These are phyloP conservation scores for Starmera amethionina DNA, from an alignment of 805 yeast genomes.

Conservation along the genomic window DNA sequence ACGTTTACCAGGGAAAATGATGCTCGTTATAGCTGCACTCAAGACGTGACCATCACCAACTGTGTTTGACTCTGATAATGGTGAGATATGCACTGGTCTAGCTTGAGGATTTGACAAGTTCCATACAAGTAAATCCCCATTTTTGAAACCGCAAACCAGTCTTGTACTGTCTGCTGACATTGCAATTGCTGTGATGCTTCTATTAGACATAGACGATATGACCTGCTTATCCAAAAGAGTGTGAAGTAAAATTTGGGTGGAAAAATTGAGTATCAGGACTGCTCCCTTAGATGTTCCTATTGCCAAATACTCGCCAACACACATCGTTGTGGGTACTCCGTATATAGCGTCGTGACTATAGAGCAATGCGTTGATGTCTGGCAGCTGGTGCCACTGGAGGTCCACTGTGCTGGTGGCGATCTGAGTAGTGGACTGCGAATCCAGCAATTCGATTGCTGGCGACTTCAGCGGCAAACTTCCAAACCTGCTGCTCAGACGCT, in stretches of 20 bases:
- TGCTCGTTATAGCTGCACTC: slow-evolving; percentile 26
- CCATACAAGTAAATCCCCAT: slow-evolving; percentile 67
- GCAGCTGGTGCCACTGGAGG: slow-evolving; percentile 1
- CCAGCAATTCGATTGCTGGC: slow-evolving; percentile 1
- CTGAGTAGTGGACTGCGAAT: not conserved
- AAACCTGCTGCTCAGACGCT: slow-evolving; percentile 12
- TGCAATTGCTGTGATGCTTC: slow-evolving; percentile 44
- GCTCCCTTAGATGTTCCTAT: slow-evolving; percentile 67
- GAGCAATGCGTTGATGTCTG: too few relatives aligned
- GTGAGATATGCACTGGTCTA: slow-evolving; percentile 14
- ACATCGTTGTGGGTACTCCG: slow-evolving; percentile 43
- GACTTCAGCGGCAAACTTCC: slow-evolving; percentile 4
- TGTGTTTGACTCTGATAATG: slow-evolving; percentile 11
- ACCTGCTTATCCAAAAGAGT: slow-evolving; percentile 22
- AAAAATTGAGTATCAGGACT: slow-evolving; percentile 51
- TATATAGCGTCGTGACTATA: slow-evolving; percentile 9
- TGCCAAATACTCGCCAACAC: slow-evolving; percentile 37
- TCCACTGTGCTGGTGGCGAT: slow-evolving; percentile 5
- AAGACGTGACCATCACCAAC: slow-evolving; percentile 23
- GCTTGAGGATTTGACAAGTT: slow-evolving; percentile 32
- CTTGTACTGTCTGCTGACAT: slow-evolving; percentile 62
- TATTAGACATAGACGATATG: slow-evolving; percentile 21
- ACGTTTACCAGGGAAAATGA: slow-evolving; percentile 39
- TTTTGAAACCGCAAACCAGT: slow-evolving; percentile 56
- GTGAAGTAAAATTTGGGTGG: slow-evolving; percentile 46